Evolutionary conservation across 2,329 filamentous ascomycete species (phyloP).

Genomic region (Aspergillus sp.): DNA sequence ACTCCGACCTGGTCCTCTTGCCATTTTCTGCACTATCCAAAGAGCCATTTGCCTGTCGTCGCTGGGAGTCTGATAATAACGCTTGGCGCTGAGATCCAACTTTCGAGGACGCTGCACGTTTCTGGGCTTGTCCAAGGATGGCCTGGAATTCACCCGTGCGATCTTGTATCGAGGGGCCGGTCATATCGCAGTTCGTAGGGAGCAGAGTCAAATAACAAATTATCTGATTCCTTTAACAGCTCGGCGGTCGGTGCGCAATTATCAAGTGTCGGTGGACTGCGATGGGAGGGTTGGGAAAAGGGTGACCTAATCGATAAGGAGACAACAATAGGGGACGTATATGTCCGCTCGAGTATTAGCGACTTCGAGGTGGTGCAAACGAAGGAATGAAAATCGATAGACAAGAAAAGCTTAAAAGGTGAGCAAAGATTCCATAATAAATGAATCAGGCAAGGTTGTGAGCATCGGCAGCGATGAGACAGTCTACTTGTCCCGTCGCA

Average conservation of each 20-base stretch:
- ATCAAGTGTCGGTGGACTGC: not conserved
- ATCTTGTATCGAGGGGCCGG: conserved; percentile 80
- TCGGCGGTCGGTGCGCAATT: not conserved
- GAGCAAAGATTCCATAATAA: conserved; percentile 3
- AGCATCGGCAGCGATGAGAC: conserved; percentile 1
- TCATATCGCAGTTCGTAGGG: conserved; percentile 42
- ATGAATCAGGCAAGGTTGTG: not conserved
- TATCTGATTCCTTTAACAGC: not conserved
- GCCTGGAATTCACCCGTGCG: conserved; percentile 93
- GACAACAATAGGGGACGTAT: conserved; percentile 25
- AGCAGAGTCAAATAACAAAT: not conserved
- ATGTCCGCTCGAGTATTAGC: conserved; percentile 17
- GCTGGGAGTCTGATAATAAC: conserved; percentile 71
- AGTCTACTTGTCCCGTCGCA: conserved; percentile 1
- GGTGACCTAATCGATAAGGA: conserved; percentile 36
- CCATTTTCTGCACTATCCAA: conserved; percentile 52
- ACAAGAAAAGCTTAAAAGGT: not conserved
- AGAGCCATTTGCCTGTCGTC: conserved; percentile 58
- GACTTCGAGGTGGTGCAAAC: not conserved
- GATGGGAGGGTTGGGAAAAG: conserved; percentile 7
- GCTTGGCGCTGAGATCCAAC: conserved; percentile 76
- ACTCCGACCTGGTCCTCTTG: conserved; percentile 71
- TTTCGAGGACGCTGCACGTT: conserved; percentile 73
- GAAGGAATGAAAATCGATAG: conserved; percentile 1
- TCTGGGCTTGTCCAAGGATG: conserved; percentile 83